Conservation (phyloP, 2,329 filamentous ascomycete species). For the Fusarium kyushuense region DNA sequence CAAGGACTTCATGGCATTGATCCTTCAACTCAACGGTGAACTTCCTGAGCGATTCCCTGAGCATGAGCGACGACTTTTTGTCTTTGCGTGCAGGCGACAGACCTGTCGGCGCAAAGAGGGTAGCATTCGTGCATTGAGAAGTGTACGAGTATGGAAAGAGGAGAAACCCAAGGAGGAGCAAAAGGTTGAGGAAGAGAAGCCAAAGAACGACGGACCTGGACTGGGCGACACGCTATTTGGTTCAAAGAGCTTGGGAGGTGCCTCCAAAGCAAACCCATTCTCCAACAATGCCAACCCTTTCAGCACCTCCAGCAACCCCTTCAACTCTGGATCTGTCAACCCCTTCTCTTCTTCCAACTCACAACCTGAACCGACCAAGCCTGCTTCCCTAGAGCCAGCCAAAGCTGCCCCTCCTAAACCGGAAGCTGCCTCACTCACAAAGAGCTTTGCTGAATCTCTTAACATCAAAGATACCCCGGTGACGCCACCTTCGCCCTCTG, state of each 20-base stretch:
- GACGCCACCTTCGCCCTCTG: constrained; percentile 56
- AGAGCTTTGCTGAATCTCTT: constrained; percentile 80
- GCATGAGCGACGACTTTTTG: constrained; percentile 88
- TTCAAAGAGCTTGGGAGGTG: constrained; percentile 61
- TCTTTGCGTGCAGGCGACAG: constrained; percentile 84
- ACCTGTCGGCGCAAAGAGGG: constrained; percentile 85
- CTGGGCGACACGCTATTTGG: constrained; percentile 80
- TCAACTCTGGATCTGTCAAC: constrained; percentile 46
- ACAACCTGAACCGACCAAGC: constrained; percentile 51
- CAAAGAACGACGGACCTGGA: constrained; percentile 55
- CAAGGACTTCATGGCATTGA: constrained; percentile 82
- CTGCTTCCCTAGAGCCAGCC: constrained; percentile 46
- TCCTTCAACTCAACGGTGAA: constrained; percentile 92
- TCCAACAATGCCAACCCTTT: constrained; percentile 65
- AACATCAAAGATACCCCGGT: constrained; percentile 71
- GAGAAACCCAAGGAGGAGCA: constrained; percentile 49
- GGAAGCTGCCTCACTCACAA: constrained; percentile 58
- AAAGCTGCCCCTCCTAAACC: constrained; percentile 51
- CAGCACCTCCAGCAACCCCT: constrained; percentile 52
- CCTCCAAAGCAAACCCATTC: constrained; percentile 69
- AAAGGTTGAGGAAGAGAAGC: constrained; percentile 53
- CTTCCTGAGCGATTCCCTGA: constrained; percentile 86
- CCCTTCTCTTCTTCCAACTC: constrained; percentile 54
- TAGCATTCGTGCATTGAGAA: constrained; percentile 81
- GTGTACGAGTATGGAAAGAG: constrained; percentile 67